Conservation (phyloP, 192 early-diverging fungal species). For the Coemansia javaensis region DNA sequence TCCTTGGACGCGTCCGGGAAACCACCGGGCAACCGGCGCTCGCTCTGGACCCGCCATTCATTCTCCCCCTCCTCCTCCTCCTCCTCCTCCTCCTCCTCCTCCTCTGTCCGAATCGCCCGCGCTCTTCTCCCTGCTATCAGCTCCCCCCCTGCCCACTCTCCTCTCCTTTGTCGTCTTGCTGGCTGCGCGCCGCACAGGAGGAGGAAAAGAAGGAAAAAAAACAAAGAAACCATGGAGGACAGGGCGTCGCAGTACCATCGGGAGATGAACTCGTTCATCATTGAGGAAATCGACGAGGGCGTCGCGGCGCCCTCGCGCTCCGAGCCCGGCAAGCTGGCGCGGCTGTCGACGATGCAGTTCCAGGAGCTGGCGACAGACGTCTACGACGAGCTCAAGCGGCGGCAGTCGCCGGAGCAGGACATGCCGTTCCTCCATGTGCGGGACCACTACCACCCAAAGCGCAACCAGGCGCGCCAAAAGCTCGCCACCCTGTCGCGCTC, state of each 20-base stretch:
- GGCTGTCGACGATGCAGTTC: constrained; percentile 78
- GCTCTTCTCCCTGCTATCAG: no score
- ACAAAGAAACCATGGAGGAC: constrained; percentile 24
- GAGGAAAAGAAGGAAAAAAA: background rate
- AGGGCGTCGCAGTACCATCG: constrained; percentile 47
- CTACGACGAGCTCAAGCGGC: constrained; percentile 84
- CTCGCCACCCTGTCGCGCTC: constrained; percentile 80
- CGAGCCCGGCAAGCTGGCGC: constrained; percentile 63
- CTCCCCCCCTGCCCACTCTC: no score
- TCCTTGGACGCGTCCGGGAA: no score
- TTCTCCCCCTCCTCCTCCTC: no score
- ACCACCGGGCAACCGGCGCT: no score
- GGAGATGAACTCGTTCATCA: constrained; percentile 47
- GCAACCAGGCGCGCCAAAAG: constrained; percentile 96
- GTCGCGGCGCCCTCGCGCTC: constrained; percentile 22
- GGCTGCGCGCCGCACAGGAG: no score
- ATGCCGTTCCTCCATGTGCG: constrained; percentile 75
- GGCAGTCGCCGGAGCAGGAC: constrained; percentile 36
- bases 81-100: no score
- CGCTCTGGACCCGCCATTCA: no score
- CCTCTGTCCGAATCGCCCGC: no score
- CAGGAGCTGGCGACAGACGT: constrained; percentile 94
- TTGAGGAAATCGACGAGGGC: constrained; percentile 41
- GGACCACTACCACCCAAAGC: constrained; percentile 82
- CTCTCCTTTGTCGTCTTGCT: no score